These are phyloP conservation scores for Osmanthus fragrans DNA, from an alignment of 257 asterid genomes.

Conservation along the genomic window DNA sequence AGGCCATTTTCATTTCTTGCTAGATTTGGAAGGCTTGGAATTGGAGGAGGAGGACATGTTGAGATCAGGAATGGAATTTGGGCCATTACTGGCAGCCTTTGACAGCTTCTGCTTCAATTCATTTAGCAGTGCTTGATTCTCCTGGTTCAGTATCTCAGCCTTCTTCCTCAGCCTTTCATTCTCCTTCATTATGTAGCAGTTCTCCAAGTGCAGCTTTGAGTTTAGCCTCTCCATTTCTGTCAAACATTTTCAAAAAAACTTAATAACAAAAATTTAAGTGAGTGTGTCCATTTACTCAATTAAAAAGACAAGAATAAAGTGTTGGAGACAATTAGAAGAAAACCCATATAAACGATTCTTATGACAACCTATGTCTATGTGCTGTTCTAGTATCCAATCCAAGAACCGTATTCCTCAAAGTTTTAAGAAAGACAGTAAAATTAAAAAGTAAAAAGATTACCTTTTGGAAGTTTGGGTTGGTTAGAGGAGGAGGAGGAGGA, in stretches of 20 bases:
- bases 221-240: slow-evolving; percentile 65
- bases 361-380: slow-evolving; percentile 9
- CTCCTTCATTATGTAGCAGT: slow-evolving; percentile 71
- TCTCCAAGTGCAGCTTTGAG: slow-evolving; percentile 70
- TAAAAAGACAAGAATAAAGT: slow-evolving; percentile 60
- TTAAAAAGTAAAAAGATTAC: slow-evolving; percentile 44
- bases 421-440: background rate
- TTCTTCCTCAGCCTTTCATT: slow-evolving; percentile 77
- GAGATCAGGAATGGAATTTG: slow-evolving; percentile 39
- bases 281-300: slow-evolving; percentile 50
- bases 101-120: slow-evolving; percentile 65
- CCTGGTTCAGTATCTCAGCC: slow-evolving; percentile 79
- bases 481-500: slow-evolving; percentile 32
- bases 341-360: slow-evolving; percentile 15
- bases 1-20: slow-evolving; percentile 41
- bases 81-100: slow-evolving; percentile 26
- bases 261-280: background rate
- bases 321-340: background rate
- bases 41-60: slow-evolving; percentile 35
- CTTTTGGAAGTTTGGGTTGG: slow-evolving; percentile 41
- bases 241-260: background rate
- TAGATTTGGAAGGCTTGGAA: slow-evolving; percentile 42
- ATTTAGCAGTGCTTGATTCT: slow-evolving; percentile 63
- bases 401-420: slow-evolving; percentile 14
- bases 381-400: slow-evolving; percentile 17